phyloP scores from a whole-genome alignment of 164 flowering plant species.

The Cinnamomum chago region DNA sequence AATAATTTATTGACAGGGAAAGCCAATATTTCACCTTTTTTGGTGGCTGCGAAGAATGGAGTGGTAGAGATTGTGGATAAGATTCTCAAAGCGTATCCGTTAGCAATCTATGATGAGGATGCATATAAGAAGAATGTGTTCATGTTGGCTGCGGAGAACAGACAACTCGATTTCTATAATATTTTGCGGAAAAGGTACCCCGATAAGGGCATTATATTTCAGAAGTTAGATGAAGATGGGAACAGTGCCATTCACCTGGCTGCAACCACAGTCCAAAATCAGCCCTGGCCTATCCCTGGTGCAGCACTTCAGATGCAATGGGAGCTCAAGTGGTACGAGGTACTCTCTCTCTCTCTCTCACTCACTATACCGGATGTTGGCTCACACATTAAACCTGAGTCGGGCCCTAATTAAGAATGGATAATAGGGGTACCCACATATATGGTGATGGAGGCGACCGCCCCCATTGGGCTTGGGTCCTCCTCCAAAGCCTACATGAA shows the following conservation, averaged over 20 bases:
- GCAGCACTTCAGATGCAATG: constrained; percentile 48
- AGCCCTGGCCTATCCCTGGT: constrained; percentile 45
- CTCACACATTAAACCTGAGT: no score
- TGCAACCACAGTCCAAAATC: constrained; percentile 20
- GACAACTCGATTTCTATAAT: constrained; percentile 36
- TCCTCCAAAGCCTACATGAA: no score
- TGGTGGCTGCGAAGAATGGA: constrained; percentile 13
- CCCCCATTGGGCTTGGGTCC: no score
- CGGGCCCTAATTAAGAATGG: no score
- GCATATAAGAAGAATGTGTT: constrained; percentile 30
- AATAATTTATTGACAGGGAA: not conserved
- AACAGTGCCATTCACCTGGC: constrained; percentile 46
- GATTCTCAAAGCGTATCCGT: constrained; percentile 23
- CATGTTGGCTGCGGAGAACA: constrained; percentile 38
- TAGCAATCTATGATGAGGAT: constrained; percentile 34
- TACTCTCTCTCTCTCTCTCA: constrained; percentile 7
- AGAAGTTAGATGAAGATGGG: constrained; percentile 28
- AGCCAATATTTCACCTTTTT: not conserved
- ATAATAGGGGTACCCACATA: no score
- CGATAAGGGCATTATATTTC: constrained; percentile 7
- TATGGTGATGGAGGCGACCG: no score
- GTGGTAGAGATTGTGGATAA: constrained; percentile 35
- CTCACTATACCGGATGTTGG: no score
- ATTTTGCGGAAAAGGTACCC: constrained; percentile 3
- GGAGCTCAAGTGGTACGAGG: constrained; percentile 53